A percentile compares a stretch with the other conserved stretches of the same genome.
These are phyloP conservation scores for Epichloe aotearoae DNA, from an alignment of 2,329 filamentous ascomycete genomes.

Conservation along the genomic window DNA sequence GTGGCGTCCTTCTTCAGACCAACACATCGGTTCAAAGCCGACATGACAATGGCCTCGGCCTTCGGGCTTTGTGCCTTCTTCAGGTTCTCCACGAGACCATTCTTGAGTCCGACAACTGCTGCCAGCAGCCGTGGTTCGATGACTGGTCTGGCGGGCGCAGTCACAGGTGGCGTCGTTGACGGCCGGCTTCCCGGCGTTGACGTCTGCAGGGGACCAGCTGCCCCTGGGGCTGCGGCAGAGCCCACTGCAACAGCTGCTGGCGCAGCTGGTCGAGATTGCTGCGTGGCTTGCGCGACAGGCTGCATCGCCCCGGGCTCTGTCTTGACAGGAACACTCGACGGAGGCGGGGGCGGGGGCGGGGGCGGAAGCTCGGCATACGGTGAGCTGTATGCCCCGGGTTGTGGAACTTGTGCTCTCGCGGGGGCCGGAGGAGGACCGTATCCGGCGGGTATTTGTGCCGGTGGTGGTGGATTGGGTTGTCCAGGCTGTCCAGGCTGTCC, in stretches of 20 bases:
- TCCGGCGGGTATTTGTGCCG: conserved; percentile 16
- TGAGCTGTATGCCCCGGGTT: conserved; percentile 23
- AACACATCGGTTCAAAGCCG: conserved; percentile 37
- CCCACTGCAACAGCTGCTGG: conserved; percentile 3
- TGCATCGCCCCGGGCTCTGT: conserved; percentile 15
- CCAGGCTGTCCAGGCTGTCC: conserved; percentile 8
- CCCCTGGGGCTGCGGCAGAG: conserved; percentile 1
- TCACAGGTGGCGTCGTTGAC: conserved; percentile 13
- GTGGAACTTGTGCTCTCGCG: conserved; percentile 18
- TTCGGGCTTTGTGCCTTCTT: conserved; percentile 27
- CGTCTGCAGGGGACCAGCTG: conserved; percentile 6
- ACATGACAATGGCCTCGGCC: conserved; percentile 36
- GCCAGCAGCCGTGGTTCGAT: conserved; percentile 31
- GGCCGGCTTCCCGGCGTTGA: conserved; percentile 11
- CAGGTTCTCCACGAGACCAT: conserved; percentile 32
- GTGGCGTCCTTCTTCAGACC: conserved; percentile 32
- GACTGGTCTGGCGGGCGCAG: conserved; percentile 20
- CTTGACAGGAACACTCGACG: conserved; percentile 15
- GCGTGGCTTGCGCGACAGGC: conserved; percentile 7
- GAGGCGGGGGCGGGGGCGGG: conserved; percentile 21
- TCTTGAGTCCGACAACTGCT: conserved; percentile 32
- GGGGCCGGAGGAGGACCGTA: conserved; percentile 24
- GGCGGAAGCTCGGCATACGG: conserved; percentile 20
- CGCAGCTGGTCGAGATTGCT: conserved; percentile 7
- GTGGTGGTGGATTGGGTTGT: not conserved